Evolutionary conservation across 1,284 basidiomycete genomes (phyloP).

Genomic region (Polyporus tsugae): DNA sequence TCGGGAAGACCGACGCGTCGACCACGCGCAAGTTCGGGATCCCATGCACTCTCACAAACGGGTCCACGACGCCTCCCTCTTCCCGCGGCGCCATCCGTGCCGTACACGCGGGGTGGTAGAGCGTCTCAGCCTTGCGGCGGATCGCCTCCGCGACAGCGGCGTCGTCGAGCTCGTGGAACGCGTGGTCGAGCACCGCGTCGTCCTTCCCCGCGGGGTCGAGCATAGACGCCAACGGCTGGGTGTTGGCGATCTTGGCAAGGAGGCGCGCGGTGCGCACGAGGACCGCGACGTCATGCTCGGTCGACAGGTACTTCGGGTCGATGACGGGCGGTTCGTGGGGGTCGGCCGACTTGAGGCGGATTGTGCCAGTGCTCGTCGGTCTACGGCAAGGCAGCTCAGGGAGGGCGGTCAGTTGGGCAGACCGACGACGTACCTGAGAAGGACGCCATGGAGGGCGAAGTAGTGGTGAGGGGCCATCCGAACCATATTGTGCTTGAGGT

Average conservation of each 20-base stretch:
- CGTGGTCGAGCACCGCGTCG: constrained; percentile 40
- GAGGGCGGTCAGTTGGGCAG: neutral
- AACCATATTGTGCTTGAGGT: constrained; percentile 42
- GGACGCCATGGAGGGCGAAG: constrained; percentile 42
- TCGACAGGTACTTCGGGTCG: constrained; percentile 60
- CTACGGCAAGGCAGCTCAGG: constrained; percentile 33
- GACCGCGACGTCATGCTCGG: constrained; percentile 61
- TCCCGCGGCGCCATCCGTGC: constrained; percentile 65
- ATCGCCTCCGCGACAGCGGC: constrained; percentile 47
- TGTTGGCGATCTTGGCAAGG: constrained; percentile 55
- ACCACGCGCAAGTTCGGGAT: constrained; percentile 58
- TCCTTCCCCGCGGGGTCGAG: constrained; percentile 49
- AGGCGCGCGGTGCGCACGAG: constrained; percentile 62
- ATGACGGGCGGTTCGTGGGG: constrained; percentile 53
- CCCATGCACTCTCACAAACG: constrained; percentile 47
- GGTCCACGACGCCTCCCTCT: constrained; percentile 52
- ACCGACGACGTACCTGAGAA: constrained; percentile 38
- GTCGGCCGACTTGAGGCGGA: constrained; percentile 49
- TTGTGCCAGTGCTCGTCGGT: constrained; percentile 52
- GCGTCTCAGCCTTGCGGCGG: constrained; percentile 58
- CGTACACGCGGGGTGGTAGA: constrained; percentile 66
- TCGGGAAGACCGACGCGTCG: constrained; percentile 69
- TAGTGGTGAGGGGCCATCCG: constrained; percentile 35
- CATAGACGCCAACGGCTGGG: constrained; percentile 56
- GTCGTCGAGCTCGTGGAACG: constrained; percentile 40